A percentile compares a stretch with the other conserved stretches of the same genome.
Evolutionary conservation across 1,284 basidiomycete genomes (phyloP).

Genomic region (Kalmanozyma brasiliensis): DNA sequence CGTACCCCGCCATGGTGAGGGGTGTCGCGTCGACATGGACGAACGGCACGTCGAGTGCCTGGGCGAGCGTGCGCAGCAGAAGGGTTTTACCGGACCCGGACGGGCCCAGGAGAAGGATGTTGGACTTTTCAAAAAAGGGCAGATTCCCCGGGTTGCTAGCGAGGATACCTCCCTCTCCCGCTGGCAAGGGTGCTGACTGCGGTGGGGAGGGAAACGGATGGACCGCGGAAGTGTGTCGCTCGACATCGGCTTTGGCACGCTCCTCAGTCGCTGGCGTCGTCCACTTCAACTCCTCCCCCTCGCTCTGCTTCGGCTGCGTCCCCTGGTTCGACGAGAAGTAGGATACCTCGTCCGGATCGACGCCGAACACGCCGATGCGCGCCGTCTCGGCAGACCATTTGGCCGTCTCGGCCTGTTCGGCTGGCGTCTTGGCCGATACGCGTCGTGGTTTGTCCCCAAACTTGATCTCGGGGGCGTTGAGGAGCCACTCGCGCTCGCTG

Average conservation of each 20-base stretch:
- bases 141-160: slow-evolving; percentile 14
- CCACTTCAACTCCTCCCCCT: slow-evolving; percentile 21
- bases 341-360: slow-evolving; percentile 11
- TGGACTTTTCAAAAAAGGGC: slow-evolving; percentile 77
- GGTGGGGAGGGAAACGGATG: too few species aligned
- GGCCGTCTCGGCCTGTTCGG: slow-evolving; percentile 17
- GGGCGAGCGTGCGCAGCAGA: slow-evolving; percentile 47
- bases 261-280: slow-evolving; percentile 32
- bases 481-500: slow-evolving; percentile 42
- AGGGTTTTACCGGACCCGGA: slow-evolving; percentile 70
- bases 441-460: slow-evolving; percentile 21
- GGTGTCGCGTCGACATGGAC: slow-evolving; percentile 56
- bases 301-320: background rate
- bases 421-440: slow-evolving; percentile 19
- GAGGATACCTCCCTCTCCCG: too few species aligned
- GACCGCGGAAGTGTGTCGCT: too few species aligned
- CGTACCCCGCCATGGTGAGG: slow-evolving; percentile 57
- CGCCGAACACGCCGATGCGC: slow-evolving; percentile 16
- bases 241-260: too few species aligned
- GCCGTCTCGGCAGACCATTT: background rate
- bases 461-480: slow-evolving; percentile 23
- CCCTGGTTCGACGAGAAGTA: slow-evolving; percentile 40
- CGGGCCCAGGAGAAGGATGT: slow-evolving; percentile 82
- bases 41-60: slow-evolving; percentile 54
- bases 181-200: background rate